Evolutionary conservation across 352 stramenopile species (phyloP), one percentile per base, ranked within the genome.

Genomic region (Phytophthora pistaciae): DNA sequence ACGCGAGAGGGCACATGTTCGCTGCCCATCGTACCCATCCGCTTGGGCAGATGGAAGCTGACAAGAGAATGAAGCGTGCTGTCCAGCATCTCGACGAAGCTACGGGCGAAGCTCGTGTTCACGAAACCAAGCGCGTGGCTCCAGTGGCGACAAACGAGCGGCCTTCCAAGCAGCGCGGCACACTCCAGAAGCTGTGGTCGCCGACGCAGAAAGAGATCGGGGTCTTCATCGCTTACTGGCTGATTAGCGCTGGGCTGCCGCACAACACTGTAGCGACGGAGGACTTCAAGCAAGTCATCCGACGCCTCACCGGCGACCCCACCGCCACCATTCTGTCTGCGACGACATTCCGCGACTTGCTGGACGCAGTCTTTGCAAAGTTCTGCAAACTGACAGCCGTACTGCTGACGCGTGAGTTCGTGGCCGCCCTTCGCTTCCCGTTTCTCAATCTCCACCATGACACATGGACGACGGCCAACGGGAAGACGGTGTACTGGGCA

Each of bases 361-460:
- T 68, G 16, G 11, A n/a, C 1, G 40, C 31, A 0, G 18, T 27
- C 0, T 73, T 60, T 23, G 6, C 7, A 0, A 36, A 25, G 20
- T 73, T 73, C 20, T 50, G 42, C 16, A 42, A 52, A 5, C 50
- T 59, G 48, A 42, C 46, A 3, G 9, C 4, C 8, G 13, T 1
- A 1, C 18, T 68, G 5, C 8, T 68, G 33, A 36, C 21, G 11
- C 5, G 38, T 3, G 66, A 64, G 33, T 59, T 60, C 20, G 31
- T 50, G 1, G 33, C 36, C 3, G 58, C 58, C 0, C 31, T 44
- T 9, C 0, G 50, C 0, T 13, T 29, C 2, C 53, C 58, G 3
- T 73, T 61, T 20, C 44, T 68, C 1, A 68, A 65, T 21, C 21
- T 68, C 1, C 29, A 42, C 3, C 58, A 72, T 14, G 50, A 67